Percentiles rank a stretch among this genome's conserved stretches.
phyloP scores from a whole-genome alignment of 768 basidiomycete genomes.

The Holtermanniella nyarrowii region DNA sequence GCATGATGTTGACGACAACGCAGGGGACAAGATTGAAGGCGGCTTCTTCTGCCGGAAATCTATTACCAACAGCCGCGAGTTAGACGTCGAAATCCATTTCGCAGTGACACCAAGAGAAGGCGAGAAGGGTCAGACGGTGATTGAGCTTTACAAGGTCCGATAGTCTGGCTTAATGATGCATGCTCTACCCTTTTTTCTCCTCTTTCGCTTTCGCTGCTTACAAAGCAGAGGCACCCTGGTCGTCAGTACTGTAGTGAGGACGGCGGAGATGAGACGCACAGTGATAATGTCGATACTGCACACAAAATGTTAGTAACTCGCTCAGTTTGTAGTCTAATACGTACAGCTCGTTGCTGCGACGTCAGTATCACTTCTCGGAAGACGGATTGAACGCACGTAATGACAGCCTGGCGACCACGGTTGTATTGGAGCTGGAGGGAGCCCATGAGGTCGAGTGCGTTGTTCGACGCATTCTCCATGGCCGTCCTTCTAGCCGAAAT shows the following conservation, averaged over 20 bases:
- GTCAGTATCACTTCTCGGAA: neutral
- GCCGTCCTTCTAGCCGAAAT: conserved; percentile 71
- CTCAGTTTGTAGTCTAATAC: neutral
- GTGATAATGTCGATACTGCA: conserved; percentile 38
- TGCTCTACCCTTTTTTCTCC: neutral
- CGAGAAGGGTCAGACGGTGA: conserved; percentile 46
- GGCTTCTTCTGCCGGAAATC: conserved; percentile 78
- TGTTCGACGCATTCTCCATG: conserved; percentile 99
- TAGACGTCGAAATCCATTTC: conserved; percentile 85
- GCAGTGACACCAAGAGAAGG: conserved; percentile 34
- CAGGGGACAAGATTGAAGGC: conserved; percentile 66
- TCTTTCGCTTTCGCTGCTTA: conserved; percentile 9
- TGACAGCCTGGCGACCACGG: conserved; percentile 94
- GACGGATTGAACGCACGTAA: conserved; percentile 48
- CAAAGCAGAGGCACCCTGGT: conserved; percentile 31
- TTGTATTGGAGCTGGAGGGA: conserved; percentile 89
- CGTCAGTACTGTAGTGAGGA: too few relatives aligned
- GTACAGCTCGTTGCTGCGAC: conserved; percentile 25
- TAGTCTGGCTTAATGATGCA: conserved; percentile 40
- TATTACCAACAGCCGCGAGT: conserved; percentile 64
- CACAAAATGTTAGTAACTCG: neutral
- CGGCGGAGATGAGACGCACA: conserved; percentile 5
- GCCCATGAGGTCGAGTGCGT: conserved; percentile 86
- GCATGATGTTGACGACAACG: neutral
- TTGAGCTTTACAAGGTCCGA: conserved; percentile 71